Percentiles rank a stretch among this genome's conserved stretches.
phyloP scores from a whole-genome alignment of 192 early-diverging fungal genomes.

The Radiomyces spectabilis region DNA sequence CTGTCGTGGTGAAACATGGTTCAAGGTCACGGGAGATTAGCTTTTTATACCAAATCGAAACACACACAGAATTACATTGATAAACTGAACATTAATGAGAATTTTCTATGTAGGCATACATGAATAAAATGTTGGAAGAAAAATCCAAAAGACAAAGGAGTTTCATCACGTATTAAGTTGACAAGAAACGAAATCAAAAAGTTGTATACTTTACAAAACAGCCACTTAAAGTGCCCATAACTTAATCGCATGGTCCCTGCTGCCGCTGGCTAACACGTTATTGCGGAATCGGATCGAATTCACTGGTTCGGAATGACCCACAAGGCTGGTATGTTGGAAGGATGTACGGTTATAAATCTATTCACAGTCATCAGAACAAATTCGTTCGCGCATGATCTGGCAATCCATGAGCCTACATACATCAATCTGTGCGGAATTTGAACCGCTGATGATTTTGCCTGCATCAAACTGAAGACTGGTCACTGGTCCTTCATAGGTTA shows the following conservation, averaged over 20 bases:
- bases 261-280: constrained; percentile 50
- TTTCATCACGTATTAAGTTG: too few species aligned
- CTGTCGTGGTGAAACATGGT: too few species aligned
- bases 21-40: too few species aligned
- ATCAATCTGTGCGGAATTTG: constrained; percentile 31
- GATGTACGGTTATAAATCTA: constrained; percentile 53
- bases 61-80: too few species aligned
- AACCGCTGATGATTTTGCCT: constrained; percentile 46
- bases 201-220: too few species aligned
- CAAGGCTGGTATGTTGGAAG: constrained; percentile 52
- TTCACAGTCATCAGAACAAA: not conserved
- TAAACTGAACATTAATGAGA: too few species aligned
- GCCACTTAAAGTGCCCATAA: constrained; percentile 55
- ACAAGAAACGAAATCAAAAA: too few species aligned
- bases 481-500: constrained; percentile 49
- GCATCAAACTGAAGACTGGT: constrained; percentile 44
- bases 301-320: constrained; percentile 36
- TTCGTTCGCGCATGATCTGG: not conserved
- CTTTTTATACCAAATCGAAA: too few species aligned
- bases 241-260: constrained; percentile 54
- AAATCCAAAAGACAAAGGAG: too few species aligned
- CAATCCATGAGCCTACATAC: constrained; percentile 11
- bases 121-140: too few species aligned
- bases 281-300: constrained; percentile 37
- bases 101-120: too few species aligned